Evolutionary conservation across 768 basidiomycete genomes (phyloP).

Genomic region (Trametes gibbosa): DNA sequence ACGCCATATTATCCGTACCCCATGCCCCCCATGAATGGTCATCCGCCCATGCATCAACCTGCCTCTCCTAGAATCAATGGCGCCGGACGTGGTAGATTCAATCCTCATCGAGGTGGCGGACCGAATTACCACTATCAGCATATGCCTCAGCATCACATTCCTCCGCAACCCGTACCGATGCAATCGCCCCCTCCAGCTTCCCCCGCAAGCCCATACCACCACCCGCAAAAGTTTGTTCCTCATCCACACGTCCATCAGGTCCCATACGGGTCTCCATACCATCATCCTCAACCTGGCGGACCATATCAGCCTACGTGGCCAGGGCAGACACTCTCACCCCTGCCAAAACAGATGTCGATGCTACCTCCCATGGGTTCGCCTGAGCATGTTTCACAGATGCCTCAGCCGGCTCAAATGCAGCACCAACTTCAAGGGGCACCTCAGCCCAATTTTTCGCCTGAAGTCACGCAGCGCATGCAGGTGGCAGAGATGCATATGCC

Average conservation of each 20-base stretch:
- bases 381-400: slow-evolving; percentile 10
- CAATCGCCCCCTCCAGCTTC: slow-evolving; percentile 27
- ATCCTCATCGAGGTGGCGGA: slow-evolving; percentile 36
- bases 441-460: slow-evolving; percentile 2
- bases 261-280: slow-evolving; percentile 30
- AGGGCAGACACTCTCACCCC: slow-evolving; percentile 49
- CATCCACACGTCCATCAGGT: slow-evolving; percentile 26
- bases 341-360: slow-evolving; percentile 64
- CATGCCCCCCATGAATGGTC: slow-evolving; percentile 40
- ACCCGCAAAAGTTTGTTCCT: slow-evolving; percentile 32
- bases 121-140: slow-evolving; percentile 40
- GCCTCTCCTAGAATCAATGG: slow-evolving; percentile 37
- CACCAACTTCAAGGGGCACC: background rate
- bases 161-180: slow-evolving; percentile 23
- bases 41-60: slow-evolving; percentile 35
- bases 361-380: slow-evolving; percentile 16
- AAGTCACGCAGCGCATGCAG: background rate
- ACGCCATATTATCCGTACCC: slow-evolving; percentile 33
- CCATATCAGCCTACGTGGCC: slow-evolving; percentile 46
- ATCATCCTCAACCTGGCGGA: slow-evolving; percentile 26
- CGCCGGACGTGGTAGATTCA: slow-evolving; percentile 35
- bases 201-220: slow-evolving; percentile 29
- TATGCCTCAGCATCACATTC: slow-evolving; percentile 31
- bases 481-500: background rate
- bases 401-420: slow-evolving; percentile 6